A percentile compares a stretch with the other conserved stretches of the same genome.
Evolutionary conservation across 2,329 filamentous ascomycete species (phyloP).

Genomic region (Cladosporium sp.): DNA sequence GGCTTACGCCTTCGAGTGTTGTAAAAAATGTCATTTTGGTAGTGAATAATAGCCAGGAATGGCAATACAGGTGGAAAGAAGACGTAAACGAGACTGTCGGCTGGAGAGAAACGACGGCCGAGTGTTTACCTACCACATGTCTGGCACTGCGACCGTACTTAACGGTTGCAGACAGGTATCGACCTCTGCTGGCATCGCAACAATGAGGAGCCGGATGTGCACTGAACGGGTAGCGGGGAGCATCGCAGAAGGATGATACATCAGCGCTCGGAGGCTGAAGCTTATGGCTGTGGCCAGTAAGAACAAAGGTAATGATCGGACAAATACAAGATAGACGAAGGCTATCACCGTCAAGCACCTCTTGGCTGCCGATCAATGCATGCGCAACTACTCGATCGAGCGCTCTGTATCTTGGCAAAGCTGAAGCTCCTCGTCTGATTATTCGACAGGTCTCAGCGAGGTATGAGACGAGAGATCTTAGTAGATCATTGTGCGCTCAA

Average conservation of each 20-base stretch:
- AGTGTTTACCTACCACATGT: neutral
- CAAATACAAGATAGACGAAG: neutral
- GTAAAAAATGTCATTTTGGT: neutral
- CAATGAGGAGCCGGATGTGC: slow-evolving; percentile 10
- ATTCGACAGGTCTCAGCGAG: slow-evolving; percentile 1
- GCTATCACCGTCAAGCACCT: neutral
- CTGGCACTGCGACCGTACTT: neutral
- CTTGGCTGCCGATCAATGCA: neutral
- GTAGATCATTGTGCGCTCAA: slow-evolving; percentile 1
- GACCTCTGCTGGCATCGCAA: slow-evolving; percentile 5
- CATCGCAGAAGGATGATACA: neutral
- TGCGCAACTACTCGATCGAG: neutral
- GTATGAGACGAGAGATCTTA: neutral
- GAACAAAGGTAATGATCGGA: neutral
- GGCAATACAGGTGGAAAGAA: too few relatives aligned
- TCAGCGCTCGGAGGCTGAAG: neutral
- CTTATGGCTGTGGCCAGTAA: neutral
- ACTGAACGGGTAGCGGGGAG: slow-evolving; percentile 4
- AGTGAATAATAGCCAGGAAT: too few relatives aligned
- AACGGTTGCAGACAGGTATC: neutral
- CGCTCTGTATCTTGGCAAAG: neutral
- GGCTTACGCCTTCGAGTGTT: neutral
- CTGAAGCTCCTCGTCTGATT: neutral
- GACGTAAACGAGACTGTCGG: too few relatives aligned
- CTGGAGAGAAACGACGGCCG: neutral